phyloP scores from a whole-genome alignment of 352 stramenopile genomes.

The Phytophthora pisi region DNA sequence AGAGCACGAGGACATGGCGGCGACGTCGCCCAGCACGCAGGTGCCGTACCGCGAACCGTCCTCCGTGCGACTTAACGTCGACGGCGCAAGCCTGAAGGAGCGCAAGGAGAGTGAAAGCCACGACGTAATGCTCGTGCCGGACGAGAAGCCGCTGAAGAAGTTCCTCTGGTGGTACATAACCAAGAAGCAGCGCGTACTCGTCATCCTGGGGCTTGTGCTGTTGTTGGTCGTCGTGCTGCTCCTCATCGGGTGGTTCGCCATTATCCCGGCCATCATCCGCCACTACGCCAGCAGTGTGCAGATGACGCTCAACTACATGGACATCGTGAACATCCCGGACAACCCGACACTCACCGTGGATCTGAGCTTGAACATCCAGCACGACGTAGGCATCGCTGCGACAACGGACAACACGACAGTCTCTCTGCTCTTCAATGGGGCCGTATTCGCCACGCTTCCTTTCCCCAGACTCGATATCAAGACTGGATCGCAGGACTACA shows the following conservation, averaged over 20 bases:
- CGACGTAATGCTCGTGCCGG: slow-evolving; percentile 4
- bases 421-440: slow-evolving; percentile 45
- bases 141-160: slow-evolving; percentile 31
- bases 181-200: slow-evolving; percentile 50
- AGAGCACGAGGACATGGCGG: slow-evolving; percentile 13
- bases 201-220: slow-evolving; percentile 47
- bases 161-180: slow-evolving; percentile 63
- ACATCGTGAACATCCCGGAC: slow-evolving; percentile 50
- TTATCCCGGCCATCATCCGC: slow-evolving; percentile 62
- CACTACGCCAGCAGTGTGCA: slow-evolving; percentile 54
- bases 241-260: slow-evolving; percentile 61
- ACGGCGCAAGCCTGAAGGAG: slow-evolving; percentile 4
- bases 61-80: slow-evolving; percentile 22
- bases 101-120: slow-evolving; percentile 13
- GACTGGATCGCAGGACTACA: slow-evolving; percentile 48
- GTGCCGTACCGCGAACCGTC: slow-evolving; percentile 15
- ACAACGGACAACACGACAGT: slow-evolving; percentile 49
- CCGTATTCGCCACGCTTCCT: slow-evolving; percentile 48
- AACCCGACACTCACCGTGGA: slow-evolving; percentile 49
- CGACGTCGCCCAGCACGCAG: slow-evolving; percentile 16
- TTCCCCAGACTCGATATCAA: slow-evolving; percentile 52
- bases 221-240: slow-evolving; percentile 43
- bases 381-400: slow-evolving; percentile 44
- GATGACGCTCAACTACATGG: slow-evolving; percentile 67
- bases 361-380: slow-evolving; percentile 53